Percentiles rank a stretch among this genome's conserved stretches.
Conservation (phyloP, 73 alveolate genomes). For the Paramecium biaurelia region DNA sequence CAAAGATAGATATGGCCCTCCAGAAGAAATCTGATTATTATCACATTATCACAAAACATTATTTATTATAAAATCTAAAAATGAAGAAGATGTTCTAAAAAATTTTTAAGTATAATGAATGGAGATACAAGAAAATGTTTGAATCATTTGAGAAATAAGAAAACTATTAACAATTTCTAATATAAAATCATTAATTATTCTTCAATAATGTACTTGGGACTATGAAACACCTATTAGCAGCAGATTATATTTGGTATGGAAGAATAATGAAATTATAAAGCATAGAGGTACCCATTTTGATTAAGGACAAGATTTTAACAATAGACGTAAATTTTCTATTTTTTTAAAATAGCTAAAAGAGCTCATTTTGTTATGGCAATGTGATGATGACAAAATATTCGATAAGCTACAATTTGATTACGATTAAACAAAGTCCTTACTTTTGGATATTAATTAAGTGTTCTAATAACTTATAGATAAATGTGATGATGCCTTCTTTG, state of each 20-base stretch:
- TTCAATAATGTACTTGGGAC: slow-evolving; percentile 1
- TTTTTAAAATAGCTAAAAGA: background rate
- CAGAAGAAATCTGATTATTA: background rate
- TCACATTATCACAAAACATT: background rate
- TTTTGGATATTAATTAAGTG: background rate
- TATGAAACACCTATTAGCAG: background rate
- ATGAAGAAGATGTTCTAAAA: background rate
- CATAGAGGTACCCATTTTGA: background rate
- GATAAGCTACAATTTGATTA: background rate
- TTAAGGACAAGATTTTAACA: background rate
- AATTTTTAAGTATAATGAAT: background rate
- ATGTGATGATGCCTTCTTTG: background rate
- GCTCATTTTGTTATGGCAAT: background rate
- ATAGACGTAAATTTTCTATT: background rate
- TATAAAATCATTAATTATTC: background rate
- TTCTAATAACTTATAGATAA: background rate
- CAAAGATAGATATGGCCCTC: slow-evolving; percentile 35
- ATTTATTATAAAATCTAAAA: background rate
- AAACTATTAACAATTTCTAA: background rate
- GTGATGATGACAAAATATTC: slow-evolving; percentile 28
- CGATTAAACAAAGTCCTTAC: background rate
- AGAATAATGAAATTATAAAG: background rate
- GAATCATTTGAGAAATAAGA: slow-evolving; percentile 1
- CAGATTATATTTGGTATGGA: slow-evolving; percentile 47
- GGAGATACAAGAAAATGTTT: background rate